A percentile compares a stretch with the other conserved stretches of the same genome.
Conservation (phyloP, 129 eudicot species). For the Pulicaria dysenterica region DNA sequence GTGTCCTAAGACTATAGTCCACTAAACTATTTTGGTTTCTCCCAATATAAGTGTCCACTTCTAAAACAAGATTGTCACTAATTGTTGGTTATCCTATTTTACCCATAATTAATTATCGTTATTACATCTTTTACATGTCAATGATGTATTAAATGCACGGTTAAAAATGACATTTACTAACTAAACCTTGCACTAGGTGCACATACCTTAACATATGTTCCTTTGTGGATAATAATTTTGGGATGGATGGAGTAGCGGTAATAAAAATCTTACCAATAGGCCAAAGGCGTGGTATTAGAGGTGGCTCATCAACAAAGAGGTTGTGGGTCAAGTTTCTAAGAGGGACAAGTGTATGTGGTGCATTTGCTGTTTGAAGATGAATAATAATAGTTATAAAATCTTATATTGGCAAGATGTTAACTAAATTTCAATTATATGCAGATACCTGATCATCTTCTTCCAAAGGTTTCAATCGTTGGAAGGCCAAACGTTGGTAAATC, state of each 20-base stretch:
- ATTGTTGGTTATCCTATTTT: no score
- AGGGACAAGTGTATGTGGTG: not conserved
- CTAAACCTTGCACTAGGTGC: no score
- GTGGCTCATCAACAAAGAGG: not conserved
- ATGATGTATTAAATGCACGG: no score
- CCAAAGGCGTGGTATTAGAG: not conserved
- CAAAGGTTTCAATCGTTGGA: conserved; percentile 92
- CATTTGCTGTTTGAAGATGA: not conserved
- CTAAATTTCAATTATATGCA: conserved; percentile 34
- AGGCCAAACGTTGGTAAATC: conserved; percentile 99
- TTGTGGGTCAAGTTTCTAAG: not conserved
- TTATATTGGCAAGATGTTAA: conserved; percentile 15
- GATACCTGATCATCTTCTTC: conserved; percentile 94
- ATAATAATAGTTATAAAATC: not conserved
- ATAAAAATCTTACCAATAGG: not conserved
- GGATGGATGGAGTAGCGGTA: not conserved
- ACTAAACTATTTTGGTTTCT: no score
- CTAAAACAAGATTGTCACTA: no score
- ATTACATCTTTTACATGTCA: no score
- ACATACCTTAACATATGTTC: no score
- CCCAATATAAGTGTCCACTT: no score
- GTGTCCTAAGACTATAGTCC: no score
- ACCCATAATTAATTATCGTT: no score
- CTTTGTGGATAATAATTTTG: no score
- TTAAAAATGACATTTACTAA: no score